Percentiles rank a stretch among this genome's conserved stretches.
phyloP scores from a whole-genome alignment of 2,329 filamentous ascomycete genomes.

The Decorospora gaudefroyi region DNA sequence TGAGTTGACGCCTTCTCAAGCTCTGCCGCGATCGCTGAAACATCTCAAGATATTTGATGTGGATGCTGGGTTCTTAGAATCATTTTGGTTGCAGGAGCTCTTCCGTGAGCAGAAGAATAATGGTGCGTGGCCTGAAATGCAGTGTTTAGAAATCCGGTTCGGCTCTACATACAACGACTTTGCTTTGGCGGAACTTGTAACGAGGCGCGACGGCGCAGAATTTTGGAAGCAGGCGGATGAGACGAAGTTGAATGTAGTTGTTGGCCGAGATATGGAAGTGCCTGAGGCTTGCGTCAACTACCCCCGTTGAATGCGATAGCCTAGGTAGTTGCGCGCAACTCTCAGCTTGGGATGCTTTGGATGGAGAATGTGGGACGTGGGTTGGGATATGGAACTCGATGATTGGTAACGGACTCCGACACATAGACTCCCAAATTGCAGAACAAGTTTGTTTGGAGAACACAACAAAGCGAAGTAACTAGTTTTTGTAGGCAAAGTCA shows the following conservation, averaged over 20 bases:
- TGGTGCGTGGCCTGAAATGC: slow-evolving; percentile 7
- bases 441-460: too few relatives aligned
- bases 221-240: slow-evolving; percentile 4
- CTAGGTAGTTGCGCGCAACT: too few relatives aligned
- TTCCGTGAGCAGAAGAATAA: slow-evolving; percentile 7
- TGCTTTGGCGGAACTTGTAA: not conserved
- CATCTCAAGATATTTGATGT: slow-evolving; percentile 20
- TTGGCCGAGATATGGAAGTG: slow-evolving; percentile 1
- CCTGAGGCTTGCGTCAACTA: too few relatives aligned
- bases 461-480: too few relatives aligned
- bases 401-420: too few relatives aligned
- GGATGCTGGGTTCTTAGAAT: slow-evolving; percentile 8
- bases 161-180: not conserved
- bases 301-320: too few relatives aligned
- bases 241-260: not conserved
- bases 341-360: too few relatives aligned
- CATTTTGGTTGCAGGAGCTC: slow-evolving; percentile 12
- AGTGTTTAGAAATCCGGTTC: slow-evolving; percentile 10
- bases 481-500: too few relatives aligned
- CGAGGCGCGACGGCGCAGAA: not conserved
- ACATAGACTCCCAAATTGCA: too few relatives aligned
- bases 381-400: too few relatives aligned
- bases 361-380: too few relatives aligned
- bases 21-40: slow-evolving; percentile 9
- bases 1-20: slow-evolving; percentile 10